Conservation (phyloP, 2,329 filamentous ascomycete species). For the Emydomyces testavorans region DNA sequence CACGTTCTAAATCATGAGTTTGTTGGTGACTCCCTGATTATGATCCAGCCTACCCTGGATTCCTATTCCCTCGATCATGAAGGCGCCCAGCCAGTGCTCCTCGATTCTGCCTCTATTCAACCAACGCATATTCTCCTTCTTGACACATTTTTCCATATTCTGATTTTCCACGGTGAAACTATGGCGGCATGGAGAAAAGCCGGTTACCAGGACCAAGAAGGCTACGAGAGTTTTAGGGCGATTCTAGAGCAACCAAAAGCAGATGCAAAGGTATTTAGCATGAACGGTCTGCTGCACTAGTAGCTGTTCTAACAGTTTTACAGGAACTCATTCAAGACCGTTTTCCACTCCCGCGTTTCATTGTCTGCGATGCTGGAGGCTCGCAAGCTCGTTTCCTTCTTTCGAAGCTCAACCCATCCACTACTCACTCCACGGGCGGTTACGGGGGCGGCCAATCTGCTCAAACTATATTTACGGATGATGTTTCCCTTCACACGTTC, state of each 20-base stretch:
- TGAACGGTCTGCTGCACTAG: background rate
- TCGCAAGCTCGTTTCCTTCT: conserved; percentile 95
- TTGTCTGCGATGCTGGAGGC: conserved; percentile 95
- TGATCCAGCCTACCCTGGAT: conserved; percentile 97
- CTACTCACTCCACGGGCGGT: conserved; percentile 84
- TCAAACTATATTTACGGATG: conserved; percentile 97
- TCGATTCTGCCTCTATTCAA: conserved; percentile 94
- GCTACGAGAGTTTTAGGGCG: conserved; percentile 88
- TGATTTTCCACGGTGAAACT: conserved; percentile 98
- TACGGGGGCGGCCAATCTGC: conserved; percentile 87
- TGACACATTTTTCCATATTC: conserved; percentile 98
- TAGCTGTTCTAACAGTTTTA: conserved; percentile 6
- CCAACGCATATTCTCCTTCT: conserved; percentile 85
- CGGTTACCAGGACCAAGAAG: conserved; percentile 94
- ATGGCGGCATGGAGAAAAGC: conserved; percentile 97
- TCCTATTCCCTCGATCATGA: conserved; percentile 97
- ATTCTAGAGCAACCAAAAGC: conserved; percentile 90
- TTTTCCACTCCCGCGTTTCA: conserved; percentile 96
- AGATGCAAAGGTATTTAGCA: conserved; percentile 62
- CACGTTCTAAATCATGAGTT: conserved; percentile 97
- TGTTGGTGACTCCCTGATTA: conserved; percentile 88
- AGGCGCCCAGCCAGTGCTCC: conserved; percentile 78
- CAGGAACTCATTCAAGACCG: conserved; percentile 93
- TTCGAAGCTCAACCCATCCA: conserved; percentile 94
- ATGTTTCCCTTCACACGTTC: conserved; percentile 94